These are phyloP conservation scores for Globisporangium paroecandrum DNA, from an alignment of 352 stramenopile species.

Conservation along the genomic window DNA sequence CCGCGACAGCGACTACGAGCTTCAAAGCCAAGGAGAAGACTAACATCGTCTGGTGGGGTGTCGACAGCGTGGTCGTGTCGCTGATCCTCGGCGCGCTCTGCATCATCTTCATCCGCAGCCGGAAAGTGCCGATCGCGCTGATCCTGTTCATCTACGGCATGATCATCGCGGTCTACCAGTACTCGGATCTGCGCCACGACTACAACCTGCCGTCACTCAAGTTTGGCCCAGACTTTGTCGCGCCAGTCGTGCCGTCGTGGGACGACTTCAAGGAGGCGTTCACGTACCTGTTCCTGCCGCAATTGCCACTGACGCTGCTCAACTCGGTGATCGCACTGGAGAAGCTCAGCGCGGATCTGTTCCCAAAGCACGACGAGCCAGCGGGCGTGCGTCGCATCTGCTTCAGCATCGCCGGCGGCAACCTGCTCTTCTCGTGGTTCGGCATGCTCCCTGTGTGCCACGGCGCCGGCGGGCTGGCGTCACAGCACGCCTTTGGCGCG, in stretches of 20 bases:
- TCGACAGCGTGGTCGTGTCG: constrained; percentile 66
- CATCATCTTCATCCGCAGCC: constrained; percentile 61
- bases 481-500: constrained; percentile 91
- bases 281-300: constrained; percentile 84
- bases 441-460: constrained; percentile 93
- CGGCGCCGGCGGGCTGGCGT: constrained; percentile 89
- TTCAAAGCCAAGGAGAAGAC: constrained; percentile 30
- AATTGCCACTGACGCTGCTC: constrained; percentile 89
- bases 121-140: constrained; percentile 58
- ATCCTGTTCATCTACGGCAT: constrained; percentile 76
- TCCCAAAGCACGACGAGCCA: constrained; percentile 72
- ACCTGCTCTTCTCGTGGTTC: constrained; percentile 87
- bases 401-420: constrained; percentile 67
- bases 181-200: constrained; percentile 37
- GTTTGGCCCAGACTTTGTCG: constrained; percentile 56
- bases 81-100: constrained; percentile 69
- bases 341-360: constrained; percentile 84
- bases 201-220: constrained; percentile 52
- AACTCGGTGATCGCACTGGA: constrained; percentile 93
- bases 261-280: constrained; percentile 73
- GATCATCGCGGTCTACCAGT: constrained; percentile 55
- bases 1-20: constrained; percentile 15
- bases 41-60: constrained; percentile 50
- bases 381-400: constrained; percentile 62
- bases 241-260: constrained; percentile 47